Conservation (phyloP, 176 grass and related monocot genomes). For the Sorghum bicolor region Sorghum_bicolor_NCBIv3 NC_012875.2:60579001-60579500, state of each 20-base stretch:
- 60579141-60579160: too few species aligned
- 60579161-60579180: too few species aligned
- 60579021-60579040: conserved; percentile 10
- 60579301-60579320: background rate
- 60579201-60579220: background rate
- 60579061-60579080: background rate
- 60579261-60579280: background rate
- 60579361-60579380: background rate
- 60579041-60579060: background rate
- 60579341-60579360: background rate
- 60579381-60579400: conserved; percentile 14
- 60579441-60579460: background rate
- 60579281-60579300: background rate
- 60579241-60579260: background rate
- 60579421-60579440: conserved; percentile 11
- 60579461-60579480: conserved; percentile 3
- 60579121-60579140: background rate
- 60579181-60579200: background rate
- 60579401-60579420: too few species aligned
- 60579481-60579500: background rate
- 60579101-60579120: background rate
- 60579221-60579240: background rate
- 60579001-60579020: conserved; percentile 75
- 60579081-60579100: conserved; percentile 5
- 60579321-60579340: background rate